Evolutionary conservation across 192 early-diverging fungal species (phyloP).

Genomic region (Phlyctochytrium planicorne): DNA sequence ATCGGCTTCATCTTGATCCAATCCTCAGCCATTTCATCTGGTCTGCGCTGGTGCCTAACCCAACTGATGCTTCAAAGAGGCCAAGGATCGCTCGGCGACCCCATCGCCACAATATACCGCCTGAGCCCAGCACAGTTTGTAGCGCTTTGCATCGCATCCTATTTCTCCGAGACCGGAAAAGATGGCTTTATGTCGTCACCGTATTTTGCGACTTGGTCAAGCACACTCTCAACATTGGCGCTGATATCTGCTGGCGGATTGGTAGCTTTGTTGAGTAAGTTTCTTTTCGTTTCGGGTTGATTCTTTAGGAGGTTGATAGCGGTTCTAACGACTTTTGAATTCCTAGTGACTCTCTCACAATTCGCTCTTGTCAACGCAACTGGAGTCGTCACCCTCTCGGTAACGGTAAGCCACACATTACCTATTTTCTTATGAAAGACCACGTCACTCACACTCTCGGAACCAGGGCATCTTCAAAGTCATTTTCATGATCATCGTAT

Average conservation of each 20-base stretch:
- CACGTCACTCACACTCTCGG: neutral
- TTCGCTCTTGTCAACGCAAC: conserved; percentile 80
- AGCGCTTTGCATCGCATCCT: conserved; percentile 61
- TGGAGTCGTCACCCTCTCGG: conserved; percentile 80
- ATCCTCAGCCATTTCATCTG: conserved; percentile 73
- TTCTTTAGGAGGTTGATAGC: neutral
- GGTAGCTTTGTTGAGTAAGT: conserved; percentile 69
- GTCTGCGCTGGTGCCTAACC: conserved; percentile 88
- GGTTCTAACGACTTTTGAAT: neutral
- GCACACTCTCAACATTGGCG: conserved; percentile 52
- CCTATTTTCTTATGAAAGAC: neutral
- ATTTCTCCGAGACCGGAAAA: conserved; percentile 13
- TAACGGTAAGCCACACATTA: conserved; percentile 39
- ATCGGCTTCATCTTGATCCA: conserved; percentile 81
- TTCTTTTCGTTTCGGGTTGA: neutral
- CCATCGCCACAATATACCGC: conserved; percentile 77
- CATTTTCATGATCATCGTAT: conserved; percentile 74
- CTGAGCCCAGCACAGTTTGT: conserved; percentile 77
- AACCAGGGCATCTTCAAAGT: conserved; percentile 70
- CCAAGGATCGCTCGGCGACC: conserved; percentile 52
- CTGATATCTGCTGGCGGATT: conserved; percentile 70
- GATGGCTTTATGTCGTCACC: no score
- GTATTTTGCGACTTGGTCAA: no score
- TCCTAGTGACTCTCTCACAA: conserved; percentile 75
- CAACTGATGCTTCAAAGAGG: conserved; percentile 59